These are phyloP conservation scores for Paraconiothyrium sp. DNA, from an alignment of 2,329 filamentous ascomycete species.

Conservation along the genomic window DNA sequence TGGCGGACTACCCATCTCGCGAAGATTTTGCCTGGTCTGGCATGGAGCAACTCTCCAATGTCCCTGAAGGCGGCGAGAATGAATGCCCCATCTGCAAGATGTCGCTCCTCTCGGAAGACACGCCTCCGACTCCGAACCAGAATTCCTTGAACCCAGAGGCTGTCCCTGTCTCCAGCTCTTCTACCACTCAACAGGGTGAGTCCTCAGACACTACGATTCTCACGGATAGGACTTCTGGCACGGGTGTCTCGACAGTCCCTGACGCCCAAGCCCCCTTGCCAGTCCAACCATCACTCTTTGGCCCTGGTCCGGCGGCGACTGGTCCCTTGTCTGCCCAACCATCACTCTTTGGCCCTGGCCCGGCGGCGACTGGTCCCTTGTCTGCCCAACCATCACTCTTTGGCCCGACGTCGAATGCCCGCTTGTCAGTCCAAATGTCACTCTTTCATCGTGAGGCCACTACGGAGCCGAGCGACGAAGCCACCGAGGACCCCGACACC, in stretches of 20 bases:
- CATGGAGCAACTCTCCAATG: neutral
- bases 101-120: neutral
- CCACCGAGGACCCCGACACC: neutral
- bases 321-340: too few species aligned
- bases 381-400: too few species aligned
- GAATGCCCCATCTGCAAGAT: slow-evolving; percentile 2
- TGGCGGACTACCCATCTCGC: neutral
- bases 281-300: too few species aligned
- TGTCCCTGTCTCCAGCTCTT: neutral
- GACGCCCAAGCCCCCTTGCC: neutral
- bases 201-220: neutral
- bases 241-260: neutral
- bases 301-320: too few species aligned
- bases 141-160: too few species aligned
- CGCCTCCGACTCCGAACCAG: neutral
- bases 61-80: neutral
- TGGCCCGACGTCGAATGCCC: too few species aligned
- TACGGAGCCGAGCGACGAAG: neutral
- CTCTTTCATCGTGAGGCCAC: too few species aligned
- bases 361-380: too few species aligned
- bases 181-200: neutral
- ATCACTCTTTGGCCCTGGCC: too few species aligned
- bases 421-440: too few species aligned
- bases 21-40: slow-evolving; percentile 10
- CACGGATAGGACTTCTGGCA: neutral